phyloP scores from a whole-genome alignment of 768 basidiomycete genomes.

The Hebeloma cylindrosporum region DNA sequence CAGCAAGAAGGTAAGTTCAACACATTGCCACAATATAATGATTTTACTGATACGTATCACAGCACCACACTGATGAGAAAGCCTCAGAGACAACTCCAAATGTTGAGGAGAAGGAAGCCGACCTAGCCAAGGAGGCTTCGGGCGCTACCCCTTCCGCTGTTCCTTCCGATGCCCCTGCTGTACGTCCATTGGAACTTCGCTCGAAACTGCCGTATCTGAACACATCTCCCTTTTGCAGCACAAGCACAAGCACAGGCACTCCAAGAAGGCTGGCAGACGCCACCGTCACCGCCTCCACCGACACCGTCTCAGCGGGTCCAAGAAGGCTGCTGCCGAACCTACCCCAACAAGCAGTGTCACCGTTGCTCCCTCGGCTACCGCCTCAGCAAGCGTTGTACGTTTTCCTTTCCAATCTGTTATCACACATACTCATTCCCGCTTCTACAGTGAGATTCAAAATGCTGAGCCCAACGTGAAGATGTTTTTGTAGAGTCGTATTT shows the following conservation, averaged over 20 bases:
- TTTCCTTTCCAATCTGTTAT: background rate
- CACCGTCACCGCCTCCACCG: slow-evolving; percentile 7
- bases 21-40: too few species aligned
- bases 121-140: background rate
- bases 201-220: background rate
- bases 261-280: background rate
- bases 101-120: background rate
- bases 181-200: background rate
- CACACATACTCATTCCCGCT: background rate
- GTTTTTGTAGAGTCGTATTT: too few species aligned
- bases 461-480: slow-evolving; percentile 1
- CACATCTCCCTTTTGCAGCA: too few species aligned
- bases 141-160: background rate
- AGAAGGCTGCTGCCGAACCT: background rate
- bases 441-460: background rate
- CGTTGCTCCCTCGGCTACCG: background rate
- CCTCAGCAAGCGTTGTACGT: background rate
- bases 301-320: background rate
- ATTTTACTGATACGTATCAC: too few species aligned
- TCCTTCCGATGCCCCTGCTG: slow-evolving; percentile 6
- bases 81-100: background rate
- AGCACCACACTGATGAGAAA: slow-evolving; percentile 3
- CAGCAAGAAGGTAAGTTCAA: background rate
- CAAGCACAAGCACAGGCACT: background rate
- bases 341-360: background rate